phyloP scores from a whole-genome alignment of 345 rosid species.

The Pistacia atlantica region DNA sequence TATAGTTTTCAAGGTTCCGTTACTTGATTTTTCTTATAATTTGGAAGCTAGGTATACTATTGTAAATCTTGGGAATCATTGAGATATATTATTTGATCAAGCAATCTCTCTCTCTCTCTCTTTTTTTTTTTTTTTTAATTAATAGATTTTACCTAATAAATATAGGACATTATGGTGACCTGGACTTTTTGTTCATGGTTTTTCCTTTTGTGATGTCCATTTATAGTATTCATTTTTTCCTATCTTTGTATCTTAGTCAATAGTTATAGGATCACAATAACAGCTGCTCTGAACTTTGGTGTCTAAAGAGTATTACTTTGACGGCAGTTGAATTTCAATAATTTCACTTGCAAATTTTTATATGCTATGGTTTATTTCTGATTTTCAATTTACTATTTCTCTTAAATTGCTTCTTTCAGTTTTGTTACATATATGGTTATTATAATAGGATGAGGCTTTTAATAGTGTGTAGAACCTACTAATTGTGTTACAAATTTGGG shows the following conservation, averaged over 20 bases:
- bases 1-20: background rate
- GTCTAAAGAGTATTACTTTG: background rate
- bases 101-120: background rate
- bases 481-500: background rate
- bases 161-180: background rate
- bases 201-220: background rate
- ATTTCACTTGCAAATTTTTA: background rate
- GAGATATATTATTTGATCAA: background rate
- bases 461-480: background rate
- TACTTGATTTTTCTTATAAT: background rate
- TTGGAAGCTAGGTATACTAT: background rate
- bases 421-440: background rate
- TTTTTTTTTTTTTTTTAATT: background rate
- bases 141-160: background rate
- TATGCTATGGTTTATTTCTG: background rate
- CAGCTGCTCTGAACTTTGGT: background rate
- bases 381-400: background rate
- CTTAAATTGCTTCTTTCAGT: background rate
- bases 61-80: background rate
- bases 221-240: background rate
- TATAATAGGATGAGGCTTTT: constrained; percentile 1
- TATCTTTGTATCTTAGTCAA: background rate
- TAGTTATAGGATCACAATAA: background rate
- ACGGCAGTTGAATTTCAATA: background rate
- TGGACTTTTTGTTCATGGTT: background rate